Percentiles rank a stretch among this genome's conserved stretches.
These are phyloP conservation scores for Aspergillus hancockii DNA, from an alignment of 495 filamentous ascomycete species.

Conservation along the genomic window DNA sequence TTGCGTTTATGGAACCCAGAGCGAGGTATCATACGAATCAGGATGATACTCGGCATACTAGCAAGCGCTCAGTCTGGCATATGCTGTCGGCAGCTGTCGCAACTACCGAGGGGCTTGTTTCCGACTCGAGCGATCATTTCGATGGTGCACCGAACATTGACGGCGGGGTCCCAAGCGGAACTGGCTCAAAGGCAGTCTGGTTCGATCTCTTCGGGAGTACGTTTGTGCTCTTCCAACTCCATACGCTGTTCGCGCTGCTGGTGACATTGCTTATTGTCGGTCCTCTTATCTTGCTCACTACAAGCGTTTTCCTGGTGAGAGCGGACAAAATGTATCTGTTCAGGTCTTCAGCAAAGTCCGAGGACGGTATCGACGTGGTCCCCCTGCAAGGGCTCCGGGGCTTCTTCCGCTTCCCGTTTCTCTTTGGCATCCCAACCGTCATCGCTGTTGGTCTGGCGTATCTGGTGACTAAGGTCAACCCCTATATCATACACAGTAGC, in stretches of 20 bases:
- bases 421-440: slow-evolving; percentile 67
- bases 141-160: slow-evolving; percentile 59
- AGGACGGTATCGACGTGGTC: slow-evolving; percentile 61
- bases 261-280: slow-evolving; percentile 77
- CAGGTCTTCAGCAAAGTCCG: slow-evolving; percentile 55
- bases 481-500: slow-evolving; percentile 82
- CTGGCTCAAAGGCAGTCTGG: slow-evolving; percentile 77
- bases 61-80: slow-evolving; percentile 79
- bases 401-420: slow-evolving; percentile 79
- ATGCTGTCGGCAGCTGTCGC: slow-evolving; percentile 84
- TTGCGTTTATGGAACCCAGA: slow-evolving; percentile 86
- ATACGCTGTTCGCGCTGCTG: slow-evolving; percentile 84
- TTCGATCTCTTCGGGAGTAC: slow-evolving; percentile 87
- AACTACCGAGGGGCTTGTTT: slow-evolving; percentile 69
- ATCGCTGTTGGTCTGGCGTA: slow-evolving; percentile 73
- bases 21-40: slow-evolving; percentile 89
- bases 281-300: slow-evolving; percentile 67
- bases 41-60: slow-evolving; percentile 81
- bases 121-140: slow-evolving; percentile 68
- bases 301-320: slow-evolving; percentile 66
- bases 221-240: slow-evolving; percentile 76
- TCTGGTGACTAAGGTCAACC: slow-evolving; percentile 79
- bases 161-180: slow-evolving; percentile 65
- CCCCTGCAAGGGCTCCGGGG: slow-evolving; percentile 76
- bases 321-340: slow-evolving; percentile 83